These are phyloP conservation scores for Oropetium thomaeum DNA, from an alignment of 176 grass and related monocot genomes.

Conservation along the genomic window DNA sequence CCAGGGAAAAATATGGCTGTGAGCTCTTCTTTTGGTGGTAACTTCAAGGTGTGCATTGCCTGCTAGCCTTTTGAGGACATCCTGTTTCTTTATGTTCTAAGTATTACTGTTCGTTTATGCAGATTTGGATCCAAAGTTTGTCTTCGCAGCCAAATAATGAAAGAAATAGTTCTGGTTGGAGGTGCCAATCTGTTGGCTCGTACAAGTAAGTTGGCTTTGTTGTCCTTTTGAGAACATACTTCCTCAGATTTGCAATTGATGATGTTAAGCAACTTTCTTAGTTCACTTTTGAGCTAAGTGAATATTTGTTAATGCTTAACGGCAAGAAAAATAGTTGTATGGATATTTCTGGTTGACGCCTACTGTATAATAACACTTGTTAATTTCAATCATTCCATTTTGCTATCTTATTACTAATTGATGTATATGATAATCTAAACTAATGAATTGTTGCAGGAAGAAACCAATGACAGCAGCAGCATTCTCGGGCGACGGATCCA, in stretches of 20 bases:
- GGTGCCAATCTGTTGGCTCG: constrained; percentile 94
- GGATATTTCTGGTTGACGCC: not conserved
- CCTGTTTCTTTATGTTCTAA: constrained; percentile 25
- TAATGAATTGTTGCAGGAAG: constrained; percentile 55
- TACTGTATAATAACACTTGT: not conserved
- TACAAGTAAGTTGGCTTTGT: constrained; percentile 74
- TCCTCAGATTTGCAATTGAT: not conserved
- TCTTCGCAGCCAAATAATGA: constrained; percentile 38
- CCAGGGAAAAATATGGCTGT: constrained; percentile 74
- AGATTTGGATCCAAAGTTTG: constrained; percentile 71
- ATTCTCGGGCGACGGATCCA: constrained; percentile 92
- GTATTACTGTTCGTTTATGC: constrained; percentile 16
- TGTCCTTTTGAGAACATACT: constrained; percentile 7
- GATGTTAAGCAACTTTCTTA: not conserved
- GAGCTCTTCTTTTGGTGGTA: constrained; percentile 80
- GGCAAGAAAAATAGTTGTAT: not conserved
- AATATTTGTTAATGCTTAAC: not conserved
- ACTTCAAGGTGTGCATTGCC: constrained; percentile 72
- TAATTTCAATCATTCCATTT: not conserved
- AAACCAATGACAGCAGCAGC: constrained; percentile 79
- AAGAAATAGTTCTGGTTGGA: constrained; percentile 72
- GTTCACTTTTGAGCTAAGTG: not conserved
- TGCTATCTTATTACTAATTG: not conserved
- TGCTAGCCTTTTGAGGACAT: constrained; percentile 22
- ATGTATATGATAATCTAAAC: not conserved